Evolutionary conservation across 352 stramenopile genomes (phyloP), one percentile per base, ranked within the genome.

Genomic region (Blastocystis hominis): DNA sequence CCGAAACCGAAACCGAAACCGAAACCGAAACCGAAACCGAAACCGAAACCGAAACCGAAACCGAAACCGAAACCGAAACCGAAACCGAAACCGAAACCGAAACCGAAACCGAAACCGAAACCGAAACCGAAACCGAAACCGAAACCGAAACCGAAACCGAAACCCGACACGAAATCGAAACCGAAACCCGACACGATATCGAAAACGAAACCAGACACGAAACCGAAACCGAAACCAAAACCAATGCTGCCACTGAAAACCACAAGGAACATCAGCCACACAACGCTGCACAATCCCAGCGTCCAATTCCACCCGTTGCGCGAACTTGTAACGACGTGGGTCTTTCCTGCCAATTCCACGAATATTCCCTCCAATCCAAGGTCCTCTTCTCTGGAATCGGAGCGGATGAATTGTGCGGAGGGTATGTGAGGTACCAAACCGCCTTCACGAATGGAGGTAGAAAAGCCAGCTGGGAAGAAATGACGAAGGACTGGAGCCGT

Each of bases 401-500:
- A 20, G 70, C 70, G 30, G 70, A 80, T 42, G 70, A 80, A 64
- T 30, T 80, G 40, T 80, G 70, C 30, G 70, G 70, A 36, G 70
- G 70, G 3, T 80, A 80, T 24, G 55, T 47, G 2, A 40, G 70
- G n/a, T 80, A 80, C 3, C 50, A 80, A 38, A 24, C 70, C 6
- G 46, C 47, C 9, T 80, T 30, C 24, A 36, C 53, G 13, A 36
- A 62, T 36, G 70, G 70, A 62, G 70, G 70, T 17, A 50, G 36
- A 44, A n/a, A 98, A 98, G 88, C 90, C 97, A 54, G 38, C 30
- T 24, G 50, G 50, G 0, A 63, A 15, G 46, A 80, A 47, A 64
- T 62, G 46, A 80, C 30, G 53, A 64, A 42, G 30, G 70, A 80
- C 50, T 80, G 70, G 70, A 64, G 38, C 42, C 70, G 70, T 6